phyloP scores from a whole-genome alignment of 2,329 filamentous ascomycete genomes.

The Cryoendolithus antarcticus region DNA sequence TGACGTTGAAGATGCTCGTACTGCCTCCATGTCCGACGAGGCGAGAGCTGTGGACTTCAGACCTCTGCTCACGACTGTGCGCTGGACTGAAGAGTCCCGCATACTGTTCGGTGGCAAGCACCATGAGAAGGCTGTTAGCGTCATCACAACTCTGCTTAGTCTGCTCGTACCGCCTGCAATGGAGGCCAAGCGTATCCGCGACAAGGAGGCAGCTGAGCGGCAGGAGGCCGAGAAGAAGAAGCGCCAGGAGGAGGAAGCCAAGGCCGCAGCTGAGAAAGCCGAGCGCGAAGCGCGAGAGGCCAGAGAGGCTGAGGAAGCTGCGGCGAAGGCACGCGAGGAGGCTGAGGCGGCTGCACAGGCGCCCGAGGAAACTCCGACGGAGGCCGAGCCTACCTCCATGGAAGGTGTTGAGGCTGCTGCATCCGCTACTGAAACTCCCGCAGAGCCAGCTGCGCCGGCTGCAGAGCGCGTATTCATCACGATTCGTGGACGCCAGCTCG shows the following conservation, averaged over 20 bases:
- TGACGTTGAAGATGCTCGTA: slow-evolving; percentile 26
- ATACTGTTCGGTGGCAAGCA: slow-evolving; percentile 65
- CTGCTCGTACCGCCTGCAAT: slow-evolving; percentile 73
- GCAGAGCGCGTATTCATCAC: slow-evolving; percentile 58
- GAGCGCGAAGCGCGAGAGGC: slow-evolving; percentile 40
- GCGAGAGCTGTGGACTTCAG: slow-evolving; percentile 66
- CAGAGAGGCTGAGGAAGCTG: slow-evolving; percentile 30
- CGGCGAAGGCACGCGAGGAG: slow-evolving; percentile 22
- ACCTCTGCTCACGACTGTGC: slow-evolving; percentile 55
- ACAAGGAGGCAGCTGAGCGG: slow-evolving; percentile 54
- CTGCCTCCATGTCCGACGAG: slow-evolving; percentile 43
- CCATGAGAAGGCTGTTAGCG: slow-evolving; percentile 55
- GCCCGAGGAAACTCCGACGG: slow-evolving; percentile 25
- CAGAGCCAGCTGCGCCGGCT: slow-evolving; percentile 31
- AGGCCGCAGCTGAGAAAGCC: slow-evolving; percentile 49
- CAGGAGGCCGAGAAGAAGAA: slow-evolving; percentile 51
- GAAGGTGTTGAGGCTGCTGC: slow-evolving; percentile 55
- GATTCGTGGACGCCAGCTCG: slow-evolving; percentile 74
- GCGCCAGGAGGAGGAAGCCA: slow-evolving; percentile 48
- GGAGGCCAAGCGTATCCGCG: slow-evolving; percentile 61
- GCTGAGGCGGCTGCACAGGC: slow-evolving; percentile 20
- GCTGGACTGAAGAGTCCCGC: slow-evolving; percentile 83
- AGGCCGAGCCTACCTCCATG: slow-evolving; percentile 37
- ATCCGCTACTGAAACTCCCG: slow-evolving; percentile 28
- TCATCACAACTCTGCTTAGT: slow-evolving; percentile 58